Conservation (phyloP, 2,329 filamentous ascomycete genomes). For the Macrophomina tecta region DNA sequence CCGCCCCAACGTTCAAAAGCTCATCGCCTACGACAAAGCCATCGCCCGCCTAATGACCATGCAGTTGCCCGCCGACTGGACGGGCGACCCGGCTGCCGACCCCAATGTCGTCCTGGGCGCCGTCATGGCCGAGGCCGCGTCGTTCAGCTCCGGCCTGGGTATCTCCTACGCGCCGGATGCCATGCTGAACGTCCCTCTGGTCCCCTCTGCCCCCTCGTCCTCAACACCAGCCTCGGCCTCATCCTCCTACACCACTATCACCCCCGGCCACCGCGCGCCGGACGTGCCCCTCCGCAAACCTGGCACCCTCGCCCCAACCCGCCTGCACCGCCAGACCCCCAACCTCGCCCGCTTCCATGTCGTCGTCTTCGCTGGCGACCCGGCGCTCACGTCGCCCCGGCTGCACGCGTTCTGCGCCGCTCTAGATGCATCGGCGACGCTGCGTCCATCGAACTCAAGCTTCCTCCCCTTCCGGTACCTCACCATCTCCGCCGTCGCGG, state of each 20-base stretch:
- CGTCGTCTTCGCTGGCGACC: conserved; percentile 50
- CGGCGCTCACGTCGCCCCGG: conserved; percentile 30
- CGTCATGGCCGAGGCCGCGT: conserved; percentile 38
- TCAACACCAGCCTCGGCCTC: not conserved
- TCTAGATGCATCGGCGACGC: conserved; percentile 8
- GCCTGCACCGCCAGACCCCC: conserved; percentile 53
- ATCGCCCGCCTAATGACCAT: conserved; percentile 43
- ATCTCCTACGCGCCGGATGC: conserved; percentile 44
- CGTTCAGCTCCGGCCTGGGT: conserved; percentile 42
- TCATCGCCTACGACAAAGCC: conserved; percentile 48
- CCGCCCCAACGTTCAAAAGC: conserved; percentile 52
- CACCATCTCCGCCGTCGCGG: not conserved
- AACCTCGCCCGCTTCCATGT: conserved; percentile 53
- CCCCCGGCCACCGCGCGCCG: conserved; percentile 53
- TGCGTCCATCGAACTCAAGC: too few relatives aligned
- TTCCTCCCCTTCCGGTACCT: not conserved
- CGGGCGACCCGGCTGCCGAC: conserved; percentile 37
- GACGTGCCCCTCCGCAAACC: conserved; percentile 55
- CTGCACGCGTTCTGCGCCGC: conserved; percentile 37
- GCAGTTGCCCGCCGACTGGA: conserved; percentile 44
- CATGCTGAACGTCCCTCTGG: conserved; percentile 38
- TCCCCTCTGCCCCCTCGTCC: not conserved
- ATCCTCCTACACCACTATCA: conserved; percentile 18
- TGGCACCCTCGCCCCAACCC: conserved; percentile 51
- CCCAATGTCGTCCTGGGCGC: conserved; percentile 37